Evolutionary conservation across 805 yeast genomes (phyloP).

Genomic region (Yamadazyma scolyti): DNA sequence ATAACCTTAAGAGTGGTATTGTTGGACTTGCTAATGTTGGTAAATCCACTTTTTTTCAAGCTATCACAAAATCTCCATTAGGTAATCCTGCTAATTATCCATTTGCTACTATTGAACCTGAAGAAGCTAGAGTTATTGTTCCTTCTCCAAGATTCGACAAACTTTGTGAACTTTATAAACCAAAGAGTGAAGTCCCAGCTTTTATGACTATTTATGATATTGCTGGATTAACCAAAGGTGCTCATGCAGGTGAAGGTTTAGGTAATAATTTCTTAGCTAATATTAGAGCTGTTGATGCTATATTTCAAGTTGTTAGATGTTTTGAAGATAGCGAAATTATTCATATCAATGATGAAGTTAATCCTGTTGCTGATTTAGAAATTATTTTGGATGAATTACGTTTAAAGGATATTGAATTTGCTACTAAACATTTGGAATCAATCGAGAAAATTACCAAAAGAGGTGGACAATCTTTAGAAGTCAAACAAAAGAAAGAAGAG

Average conservation of each 20-base stretch:
- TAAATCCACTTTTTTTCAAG: conserved; percentile 96
- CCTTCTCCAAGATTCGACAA: conserved; percentile 87
- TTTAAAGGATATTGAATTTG: conserved; percentile 94
- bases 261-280: conserved; percentile 97
- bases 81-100: conserved; percentile 99
- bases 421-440: conserved; percentile 74
- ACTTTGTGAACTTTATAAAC: conserved; percentile 69
- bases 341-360: conserved; percentile 60
- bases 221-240: conserved; percentile 98
- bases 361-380: conserved; percentile 92
- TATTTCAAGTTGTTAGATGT: conserved; percentile 96
- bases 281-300: conserved; percentile 96
- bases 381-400: conserved; percentile 89
- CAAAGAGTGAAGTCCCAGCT: conserved; percentile 88
- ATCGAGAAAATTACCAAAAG: conserved; percentile 76
- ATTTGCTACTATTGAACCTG: conserved; percentile 97
- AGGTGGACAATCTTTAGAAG: conserved; percentile 88
- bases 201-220: conserved; percentile 91
- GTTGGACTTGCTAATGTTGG: conserved; percentile 97
- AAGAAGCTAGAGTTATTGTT: conserved; percentile 93
- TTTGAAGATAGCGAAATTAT: conserved; percentile 97
- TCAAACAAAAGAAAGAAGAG: conserved; percentile 85
- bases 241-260: conserved; percentile 93
- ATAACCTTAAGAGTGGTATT: conserved; percentile 59
- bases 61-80: conserved; percentile 85